A percentile compares a stretch with the other conserved stretches of the same genome.
These are phyloP conservation scores for Xylaria sp. DNA, from an alignment of 2,329 filamentous ascomycete species.

Conservation along the genomic window DNA sequence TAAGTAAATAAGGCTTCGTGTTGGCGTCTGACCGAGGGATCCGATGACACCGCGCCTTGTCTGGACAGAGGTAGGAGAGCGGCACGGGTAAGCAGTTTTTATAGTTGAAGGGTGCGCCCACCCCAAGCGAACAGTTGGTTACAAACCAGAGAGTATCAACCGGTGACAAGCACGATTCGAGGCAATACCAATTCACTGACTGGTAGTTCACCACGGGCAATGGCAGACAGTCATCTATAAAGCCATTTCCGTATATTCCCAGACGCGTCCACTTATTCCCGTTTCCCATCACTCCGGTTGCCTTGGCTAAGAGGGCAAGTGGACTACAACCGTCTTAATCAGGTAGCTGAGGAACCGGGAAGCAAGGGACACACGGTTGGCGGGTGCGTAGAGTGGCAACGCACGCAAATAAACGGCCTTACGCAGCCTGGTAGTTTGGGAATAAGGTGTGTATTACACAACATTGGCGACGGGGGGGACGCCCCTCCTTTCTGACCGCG, in stretches of 20 bases:
- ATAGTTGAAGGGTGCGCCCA: background rate
- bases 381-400: background rate
- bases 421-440: background rate
- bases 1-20: background rate
- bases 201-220: background rate
- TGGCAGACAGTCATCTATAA: background rate
- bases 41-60: background rate
- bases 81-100: background rate
- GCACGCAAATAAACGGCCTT: background rate
- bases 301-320: background rate
- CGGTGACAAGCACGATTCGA: background rate
- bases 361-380: background rate
- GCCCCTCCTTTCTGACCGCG: background rate
- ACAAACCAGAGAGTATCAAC: background rate
- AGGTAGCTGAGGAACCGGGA: background rate
- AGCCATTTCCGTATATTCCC: slow-evolving; percentile 8
- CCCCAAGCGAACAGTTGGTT: background rate
- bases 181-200: background rate
- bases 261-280: too few species aligned
- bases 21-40: background rate
- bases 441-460: too few species aligned
- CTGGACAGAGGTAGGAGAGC: background rate
- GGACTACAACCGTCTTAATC: background rate
- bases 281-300: background rate
- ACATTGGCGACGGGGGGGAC: too few species aligned